Conservation (phyloP, 208 protist species). For the Wallacemonas sp. region DNA sequence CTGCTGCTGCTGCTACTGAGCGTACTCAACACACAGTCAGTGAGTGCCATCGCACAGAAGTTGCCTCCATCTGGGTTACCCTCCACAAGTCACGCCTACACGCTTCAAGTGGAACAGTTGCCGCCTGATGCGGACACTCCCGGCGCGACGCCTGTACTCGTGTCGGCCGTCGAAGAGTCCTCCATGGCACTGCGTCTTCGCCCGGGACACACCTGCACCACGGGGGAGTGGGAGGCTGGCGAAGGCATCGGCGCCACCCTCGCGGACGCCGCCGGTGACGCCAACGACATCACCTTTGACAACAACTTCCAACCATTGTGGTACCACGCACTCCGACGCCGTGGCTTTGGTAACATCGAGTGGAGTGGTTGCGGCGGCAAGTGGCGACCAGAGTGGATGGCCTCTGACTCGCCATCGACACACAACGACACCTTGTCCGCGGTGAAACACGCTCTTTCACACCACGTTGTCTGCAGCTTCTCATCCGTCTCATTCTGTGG, state of each 20-base stretch:
- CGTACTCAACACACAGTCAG: not conserved
- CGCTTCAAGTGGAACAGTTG: slow-evolving; percentile 54
- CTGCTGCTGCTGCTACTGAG: not conserved
- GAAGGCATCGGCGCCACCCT: slow-evolving; percentile 7
- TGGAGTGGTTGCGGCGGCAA: slow-evolving; percentile 78
- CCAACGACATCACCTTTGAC: slow-evolving; percentile 52
- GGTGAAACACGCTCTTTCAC: slow-evolving; percentile 48
- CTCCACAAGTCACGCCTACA: slow-evolving; percentile 29
- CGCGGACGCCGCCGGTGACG: slow-evolving; percentile 16
- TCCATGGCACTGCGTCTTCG: slow-evolving; percentile 23
- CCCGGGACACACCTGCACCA: slow-evolving; percentile 1
- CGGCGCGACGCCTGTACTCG: slow-evolving; percentile 25
- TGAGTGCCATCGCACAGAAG: not conserved
- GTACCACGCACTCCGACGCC: slow-evolving; percentile 59
- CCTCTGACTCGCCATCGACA: not conserved
- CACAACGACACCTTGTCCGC: not conserved
- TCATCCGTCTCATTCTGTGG: slow-evolving; percentile 76
- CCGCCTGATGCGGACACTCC: slow-evolving; percentile 11
- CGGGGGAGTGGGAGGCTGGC: not conserved
- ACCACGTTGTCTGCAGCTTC: slow-evolving; percentile 66
- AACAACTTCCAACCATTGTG: slow-evolving; percentile 73
- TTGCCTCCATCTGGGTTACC: not conserved
- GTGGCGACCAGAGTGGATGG: slow-evolving; percentile 66
- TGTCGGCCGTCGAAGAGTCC: slow-evolving; percentile 49
- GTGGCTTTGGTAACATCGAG: slow-evolving; percentile 51